Conservation (phyloP, 768 basidiomycete genomes). For the Amanita jacksonii region DNA sequence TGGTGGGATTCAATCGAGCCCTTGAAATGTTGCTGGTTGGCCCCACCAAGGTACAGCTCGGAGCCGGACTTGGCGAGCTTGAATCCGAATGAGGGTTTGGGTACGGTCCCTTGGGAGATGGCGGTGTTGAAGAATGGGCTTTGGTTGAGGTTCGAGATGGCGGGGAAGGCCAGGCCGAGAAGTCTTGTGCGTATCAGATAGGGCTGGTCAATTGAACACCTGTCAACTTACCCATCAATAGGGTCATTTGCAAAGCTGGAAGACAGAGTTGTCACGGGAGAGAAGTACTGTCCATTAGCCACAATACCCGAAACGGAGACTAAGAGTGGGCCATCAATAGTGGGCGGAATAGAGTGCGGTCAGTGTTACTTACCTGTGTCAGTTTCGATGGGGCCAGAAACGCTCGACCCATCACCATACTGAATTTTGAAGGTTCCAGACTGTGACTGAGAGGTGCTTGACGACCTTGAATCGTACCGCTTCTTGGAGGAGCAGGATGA, state of each 20-base stretch:
- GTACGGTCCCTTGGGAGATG: not conserved
- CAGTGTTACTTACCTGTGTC: slow-evolving; percentile 17
- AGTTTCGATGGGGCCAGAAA: slow-evolving; percentile 26
- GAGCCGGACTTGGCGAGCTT: not conserved
- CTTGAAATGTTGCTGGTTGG: not conserved
- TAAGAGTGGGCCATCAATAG: no score
- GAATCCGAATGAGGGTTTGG: not conserved
- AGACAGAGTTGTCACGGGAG: not conserved
- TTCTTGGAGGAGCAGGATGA: slow-evolving; percentile 24
- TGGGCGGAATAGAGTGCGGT: no score
- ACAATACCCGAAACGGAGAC: slow-evolving; percentile 24
- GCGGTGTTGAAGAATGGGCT: slow-evolving; percentile 1
- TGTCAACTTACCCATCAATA: not conserved
- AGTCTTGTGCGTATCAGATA: not conserved
- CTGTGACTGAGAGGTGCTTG: slow-evolving; percentile 7
- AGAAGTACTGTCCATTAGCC: slow-evolving; percentile 6
- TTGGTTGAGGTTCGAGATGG: not conserved
- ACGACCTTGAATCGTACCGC: slow-evolving; percentile 22
- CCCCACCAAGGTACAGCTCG: not conserved
- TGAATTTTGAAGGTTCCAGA: slow-evolving; percentile 20
- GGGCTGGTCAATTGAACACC: not conserved
- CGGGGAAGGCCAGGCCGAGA: not conserved
- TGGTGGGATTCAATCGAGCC: not conserved
- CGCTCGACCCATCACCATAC: slow-evolving; percentile 35
- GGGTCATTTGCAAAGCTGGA: not conserved